Conservation (phyloP, 148 eudicot genomes). For the Fallopia convolvulus region DNA sequence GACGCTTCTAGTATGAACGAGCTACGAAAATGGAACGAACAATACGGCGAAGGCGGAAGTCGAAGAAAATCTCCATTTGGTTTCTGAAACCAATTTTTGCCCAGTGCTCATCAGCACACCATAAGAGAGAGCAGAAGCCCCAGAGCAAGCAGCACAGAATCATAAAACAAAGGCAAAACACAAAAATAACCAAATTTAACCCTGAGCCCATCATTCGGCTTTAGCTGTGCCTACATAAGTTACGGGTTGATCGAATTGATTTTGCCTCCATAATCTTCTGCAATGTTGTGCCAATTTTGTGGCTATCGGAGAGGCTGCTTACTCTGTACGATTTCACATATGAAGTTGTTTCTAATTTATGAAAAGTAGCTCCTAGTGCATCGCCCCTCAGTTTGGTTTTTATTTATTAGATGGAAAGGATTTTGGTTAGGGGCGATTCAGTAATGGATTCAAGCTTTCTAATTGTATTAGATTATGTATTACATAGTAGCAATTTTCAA, state of each 20-base stretch:
- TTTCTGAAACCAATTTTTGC: slow-evolving; percentile 31
- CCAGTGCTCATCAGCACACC: not conserved
- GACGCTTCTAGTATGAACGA: slow-evolving; percentile 97
- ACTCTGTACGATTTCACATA: not conserved
- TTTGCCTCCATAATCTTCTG: slow-evolving; percentile 3
- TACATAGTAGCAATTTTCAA: not conserved
- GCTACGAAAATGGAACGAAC: slow-evolving; percentile 95
- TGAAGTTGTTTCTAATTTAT: not conserved
- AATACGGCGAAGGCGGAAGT: slow-evolving; percentile 98
- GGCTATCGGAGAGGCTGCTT: not conserved
- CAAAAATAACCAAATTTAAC: not conserved
- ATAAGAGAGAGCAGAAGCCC: not conserved
- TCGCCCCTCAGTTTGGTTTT: not conserved
- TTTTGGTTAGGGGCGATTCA: not conserved
- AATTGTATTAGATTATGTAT: slow-evolving; percentile 5
- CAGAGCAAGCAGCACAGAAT: not conserved
- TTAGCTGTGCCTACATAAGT: not conserved
- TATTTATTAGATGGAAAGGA: not conserved
- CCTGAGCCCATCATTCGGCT: not conserved
- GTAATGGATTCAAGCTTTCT: not conserved
- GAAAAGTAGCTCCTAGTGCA: not conserved
- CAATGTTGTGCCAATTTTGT: not conserved
- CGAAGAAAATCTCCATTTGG: slow-evolving; percentile 85
- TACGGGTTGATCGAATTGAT: not conserved
- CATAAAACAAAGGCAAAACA: not conserved